Percentiles rank a stretch among this genome's conserved stretches.
These are phyloP conservation scores for Aspergillus conjunctus DNA, from an alignment of 495 filamentous ascomycete genomes.

Conservation along the genomic window DNA sequence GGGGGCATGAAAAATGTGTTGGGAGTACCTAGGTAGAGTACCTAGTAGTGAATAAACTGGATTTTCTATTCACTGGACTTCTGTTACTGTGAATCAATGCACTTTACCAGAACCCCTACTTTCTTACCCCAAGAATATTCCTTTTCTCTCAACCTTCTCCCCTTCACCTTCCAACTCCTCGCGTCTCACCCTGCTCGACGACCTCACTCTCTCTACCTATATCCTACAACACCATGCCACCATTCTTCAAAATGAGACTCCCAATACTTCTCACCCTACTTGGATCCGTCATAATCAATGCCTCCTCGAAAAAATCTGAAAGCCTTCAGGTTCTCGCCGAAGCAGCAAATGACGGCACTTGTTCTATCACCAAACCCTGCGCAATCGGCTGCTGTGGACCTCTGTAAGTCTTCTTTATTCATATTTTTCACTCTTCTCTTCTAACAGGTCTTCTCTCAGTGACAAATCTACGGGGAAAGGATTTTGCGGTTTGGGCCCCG, in stretches of 20 bases:
- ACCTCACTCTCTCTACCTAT: background rate
- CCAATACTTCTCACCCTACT: background rate
- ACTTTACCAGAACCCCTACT: too few relatives aligned
- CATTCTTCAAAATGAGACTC: background rate
- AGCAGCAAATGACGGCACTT: slow-evolving; percentile 4
- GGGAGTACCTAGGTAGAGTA: too few relatives aligned
- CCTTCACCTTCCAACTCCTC: background rate
- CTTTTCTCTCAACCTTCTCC: too few relatives aligned
- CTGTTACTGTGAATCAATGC: too few relatives aligned
- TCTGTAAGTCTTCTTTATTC: background rate
- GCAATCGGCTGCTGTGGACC: slow-evolving; percentile 25
- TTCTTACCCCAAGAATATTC: too few relatives aligned
- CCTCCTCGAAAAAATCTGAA: background rate
- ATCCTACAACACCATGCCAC: background rate
- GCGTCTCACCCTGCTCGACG: background rate
- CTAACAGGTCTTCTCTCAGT: background rate
- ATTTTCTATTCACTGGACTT: background rate
- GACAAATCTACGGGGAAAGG: slow-evolving; percentile 13
- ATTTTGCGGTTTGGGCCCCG: slow-evolving; percentile 31
- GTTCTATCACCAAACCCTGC: slow-evolving; percentile 22
- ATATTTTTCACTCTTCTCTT: background rate
- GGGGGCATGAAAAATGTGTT: background rate
- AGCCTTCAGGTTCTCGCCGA: background rate
- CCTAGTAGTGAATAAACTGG: background rate
- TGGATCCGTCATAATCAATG: background rate